phyloP scores from a whole-genome alignment of 108 stramenopile genomes.

The Bacterosira constricta region DNA sequence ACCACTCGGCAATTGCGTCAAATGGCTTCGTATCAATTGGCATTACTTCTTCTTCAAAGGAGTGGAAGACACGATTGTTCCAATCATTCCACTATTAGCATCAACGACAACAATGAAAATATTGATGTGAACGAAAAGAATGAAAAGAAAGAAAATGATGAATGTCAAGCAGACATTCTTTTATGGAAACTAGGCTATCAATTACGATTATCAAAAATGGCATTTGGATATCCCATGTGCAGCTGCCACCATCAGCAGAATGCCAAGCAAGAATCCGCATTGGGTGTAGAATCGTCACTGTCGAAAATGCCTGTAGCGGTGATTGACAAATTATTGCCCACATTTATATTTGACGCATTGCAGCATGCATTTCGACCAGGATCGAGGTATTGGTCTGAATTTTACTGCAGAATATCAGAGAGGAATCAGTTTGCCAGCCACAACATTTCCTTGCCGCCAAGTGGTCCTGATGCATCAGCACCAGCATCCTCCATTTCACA shows the following conservation, averaged over 20 bases:
- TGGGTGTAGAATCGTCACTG: not conserved
- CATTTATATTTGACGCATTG: slow-evolving; percentile 32
- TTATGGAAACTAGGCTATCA: slow-evolving; percentile 34
- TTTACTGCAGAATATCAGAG: slow-evolving; percentile 9
- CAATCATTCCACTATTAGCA: no score
- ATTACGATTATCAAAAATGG: slow-evolving; percentile 20
- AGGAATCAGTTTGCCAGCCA: slow-evolving; percentile 42
- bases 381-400: slow-evolving; percentile 45
- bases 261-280: not conserved
- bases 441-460: slow-evolving; percentile 28
- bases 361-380: slow-evolving; percentile 20
- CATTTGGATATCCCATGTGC: slow-evolving; percentile 46
- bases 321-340: slow-evolving; percentile 35
- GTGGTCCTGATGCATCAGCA: not conserved
- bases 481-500: not conserved
- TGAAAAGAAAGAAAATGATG: slow-evolving; percentile 9
- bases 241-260: not conserved
- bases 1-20: slow-evolving; percentile 11
- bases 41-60: slow-evolving; percentile 33
- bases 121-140: not conserved
- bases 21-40: slow-evolving; percentile 33
- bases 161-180: slow-evolving; percentile 32
- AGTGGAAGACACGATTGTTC: no score
- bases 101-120: not conserved
- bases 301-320: slow-evolving; percentile 9